Base-by-base conservation (phyloP, 1,284 basidiomycete species). In the Cutaneotrichosporon cyanovorans region DNA sequence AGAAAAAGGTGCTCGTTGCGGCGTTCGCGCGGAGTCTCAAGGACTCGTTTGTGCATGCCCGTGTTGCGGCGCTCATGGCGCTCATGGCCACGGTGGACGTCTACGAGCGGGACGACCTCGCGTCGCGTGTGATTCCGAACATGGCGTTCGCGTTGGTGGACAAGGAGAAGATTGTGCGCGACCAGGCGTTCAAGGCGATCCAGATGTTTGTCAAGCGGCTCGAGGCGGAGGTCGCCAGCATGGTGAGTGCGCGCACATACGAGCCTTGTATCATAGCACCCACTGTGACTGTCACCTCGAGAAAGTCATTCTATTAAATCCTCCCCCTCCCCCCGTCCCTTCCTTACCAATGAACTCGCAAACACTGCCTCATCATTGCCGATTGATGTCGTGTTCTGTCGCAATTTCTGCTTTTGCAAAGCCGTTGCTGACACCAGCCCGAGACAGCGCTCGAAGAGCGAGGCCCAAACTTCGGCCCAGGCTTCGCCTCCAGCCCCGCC, bases 61-160 rank as follows among this genome's bases (percentile, higher is more conserved):
- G 95, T 23, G 89, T 96, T 0, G 93, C 93, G 0, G 95, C 89
- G 0, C 71, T 98, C 36, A 91, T 93, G 88, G 88, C 91, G 14
- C 81, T 97, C 58, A 93, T 92, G 83, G 91, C 93, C 1, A 92
- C 89, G 0, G 81, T 84, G 15, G 92, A 96, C 25, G 86, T 84
- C 53, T 98, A 89, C 57, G 90, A 87, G 44, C 69, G 79, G 19
- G 87, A 92, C 48, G 92, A 96, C 53, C 66, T 95, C n/a, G 89
- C 90, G 0, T 79, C 78, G 1, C 89, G 84, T 63, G 91, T 95
- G 0, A 81, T 96, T 21, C 89, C 91, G 0, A 84, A 80, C 55
- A 81, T 95, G 71, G 76, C 84, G 1, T 83, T 82, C 42, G 78
- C 84, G 0, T 73, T 90, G 60, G 77, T 95, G 11, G 92, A 96